These are phyloP conservation scores for Leccinum huronense DNA, from an alignment of 1,284 basidiomycete species.

Conservation along the genomic window DNA sequence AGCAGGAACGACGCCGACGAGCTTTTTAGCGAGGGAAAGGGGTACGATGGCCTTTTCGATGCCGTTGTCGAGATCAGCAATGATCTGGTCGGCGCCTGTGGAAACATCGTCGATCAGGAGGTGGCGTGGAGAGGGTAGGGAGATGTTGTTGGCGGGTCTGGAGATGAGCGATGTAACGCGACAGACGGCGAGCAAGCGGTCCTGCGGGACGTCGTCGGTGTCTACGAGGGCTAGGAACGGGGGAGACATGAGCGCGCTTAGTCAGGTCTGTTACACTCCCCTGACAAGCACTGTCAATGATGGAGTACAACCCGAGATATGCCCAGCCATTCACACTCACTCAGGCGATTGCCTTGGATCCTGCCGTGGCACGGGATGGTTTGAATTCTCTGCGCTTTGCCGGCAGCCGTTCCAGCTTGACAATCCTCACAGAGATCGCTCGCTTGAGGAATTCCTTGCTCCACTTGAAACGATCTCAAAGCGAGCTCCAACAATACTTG, in stretches of 20 bases:
- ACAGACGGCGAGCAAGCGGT: slow-evolving; percentile 59
- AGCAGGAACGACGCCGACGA: slow-evolving; percentile 67
- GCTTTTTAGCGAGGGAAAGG: slow-evolving; percentile 60
- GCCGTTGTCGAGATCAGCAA: slow-evolving; percentile 72
- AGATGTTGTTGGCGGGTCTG: slow-evolving; percentile 37
- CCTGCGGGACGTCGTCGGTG: slow-evolving; percentile 37
- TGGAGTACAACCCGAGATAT: slow-evolving; percentile 68
- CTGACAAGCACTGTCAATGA: slow-evolving; percentile 23
- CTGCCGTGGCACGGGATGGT: slow-evolving; percentile 72
- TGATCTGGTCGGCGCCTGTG: slow-evolving; percentile 54
- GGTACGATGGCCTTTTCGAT: slow-evolving; percentile 77
- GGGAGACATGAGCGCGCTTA: slow-evolving; percentile 29
- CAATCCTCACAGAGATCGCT: slow-evolving; percentile 57
- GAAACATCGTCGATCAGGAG: slow-evolving; percentile 57
- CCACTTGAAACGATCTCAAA: slow-evolving; percentile 65
- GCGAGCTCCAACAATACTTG: slow-evolving; percentile 51
- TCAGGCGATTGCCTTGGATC: slow-evolving; percentile 66
- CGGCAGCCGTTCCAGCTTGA: not conserved
- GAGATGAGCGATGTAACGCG: slow-evolving; percentile 77
- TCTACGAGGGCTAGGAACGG: slow-evolving; percentile 64
- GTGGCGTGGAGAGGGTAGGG: slow-evolving; percentile 39
- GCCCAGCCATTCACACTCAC: slow-evolving; percentile 72
- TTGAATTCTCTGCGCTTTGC: slow-evolving; percentile 1
- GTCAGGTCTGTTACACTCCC: slow-evolving; percentile 13
- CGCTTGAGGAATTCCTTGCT: slow-evolving; percentile 71